These are phyloP conservation scores for Syncephalastrum monosporum DNA, from an alignment of 371 early-diverging fungal genomes.

Conservation along the genomic window DNA sequence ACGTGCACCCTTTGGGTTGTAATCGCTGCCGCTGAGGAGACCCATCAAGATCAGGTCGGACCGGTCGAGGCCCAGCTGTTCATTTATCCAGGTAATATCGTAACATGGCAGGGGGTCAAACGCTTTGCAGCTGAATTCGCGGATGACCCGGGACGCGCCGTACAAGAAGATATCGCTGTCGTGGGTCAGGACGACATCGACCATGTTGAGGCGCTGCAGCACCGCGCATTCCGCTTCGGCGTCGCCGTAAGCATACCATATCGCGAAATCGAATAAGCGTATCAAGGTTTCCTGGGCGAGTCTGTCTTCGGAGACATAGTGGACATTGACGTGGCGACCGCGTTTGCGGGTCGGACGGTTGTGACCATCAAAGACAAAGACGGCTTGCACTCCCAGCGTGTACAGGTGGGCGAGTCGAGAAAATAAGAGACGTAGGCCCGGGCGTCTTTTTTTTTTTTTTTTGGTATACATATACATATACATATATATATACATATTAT, in stretches of 20 bases:
- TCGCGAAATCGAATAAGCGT: conserved; percentile 23
- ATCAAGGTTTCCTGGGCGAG: conserved; percentile 15
- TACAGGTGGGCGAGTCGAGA: conserved; percentile 31
- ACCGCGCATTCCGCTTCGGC: conserved; percentile 49
- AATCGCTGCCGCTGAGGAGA: conserved; percentile 37
- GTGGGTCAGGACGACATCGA: conserved; percentile 36
- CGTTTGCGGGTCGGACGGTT: conserved; percentile 31
- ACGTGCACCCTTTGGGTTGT: conserved; percentile 24
- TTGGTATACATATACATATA: not conserved
- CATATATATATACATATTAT: no score
- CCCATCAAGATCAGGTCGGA: conserved; percentile 45
- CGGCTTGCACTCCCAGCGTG: conserved; percentile 35
- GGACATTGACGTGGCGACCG: conserved; percentile 18
- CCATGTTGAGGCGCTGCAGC: conserved; percentile 29
- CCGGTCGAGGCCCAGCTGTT: conserved; percentile 24
- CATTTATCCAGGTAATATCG: conserved; percentile 26
- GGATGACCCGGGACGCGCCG: conserved; percentile 34
- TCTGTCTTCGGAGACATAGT: conserved; percentile 11
- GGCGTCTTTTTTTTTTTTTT: conserved; percentile 9
- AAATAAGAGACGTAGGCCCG: conserved; percentile 28
- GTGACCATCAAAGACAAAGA: conserved; percentile 46
- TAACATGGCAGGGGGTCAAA: conserved; percentile 18
- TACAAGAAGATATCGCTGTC: conserved; percentile 42
- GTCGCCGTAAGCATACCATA: conserved; percentile 42
- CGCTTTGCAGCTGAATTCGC: conserved; percentile 27